A percentile compares a stretch with the other conserved stretches of the same genome.
These are phyloP conservation scores for Chlorella sp. DNA, from an alignment of 139 green algal species.

Conservation along the genomic window DNA sequence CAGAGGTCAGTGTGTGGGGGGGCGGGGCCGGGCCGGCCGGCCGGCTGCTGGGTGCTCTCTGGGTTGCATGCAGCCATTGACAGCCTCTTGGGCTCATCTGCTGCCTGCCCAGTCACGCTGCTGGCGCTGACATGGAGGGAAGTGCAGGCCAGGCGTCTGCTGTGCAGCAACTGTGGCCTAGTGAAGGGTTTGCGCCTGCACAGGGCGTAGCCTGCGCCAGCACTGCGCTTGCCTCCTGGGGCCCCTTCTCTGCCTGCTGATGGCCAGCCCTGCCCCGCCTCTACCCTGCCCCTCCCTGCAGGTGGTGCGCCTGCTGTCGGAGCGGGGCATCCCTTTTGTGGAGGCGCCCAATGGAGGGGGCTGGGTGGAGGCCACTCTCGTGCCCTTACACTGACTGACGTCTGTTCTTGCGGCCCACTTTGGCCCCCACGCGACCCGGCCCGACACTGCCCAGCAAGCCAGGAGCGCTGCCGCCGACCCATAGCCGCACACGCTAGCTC, in stretches of 20 bases:
- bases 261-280: not conserved
- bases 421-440: too few species aligned
- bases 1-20: not conserved
- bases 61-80: not conserved
- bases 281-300: not conserved
- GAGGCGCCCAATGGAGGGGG: constrained; percentile 2
- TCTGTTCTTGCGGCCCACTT: not conserved
- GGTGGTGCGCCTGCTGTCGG: constrained; percentile 14
- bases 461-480: too few species aligned
- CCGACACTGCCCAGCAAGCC: too few species aligned
- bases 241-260: not conserved
- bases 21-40: too few species aligned
- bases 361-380: constrained; percentile 17
- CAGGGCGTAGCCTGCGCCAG: too few species aligned
- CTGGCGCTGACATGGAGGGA: too few species aligned
- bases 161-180: too few species aligned
- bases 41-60: not conserved
- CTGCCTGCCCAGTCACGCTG: too few species aligned
- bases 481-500: too few species aligned
- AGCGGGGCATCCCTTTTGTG: not conserved
- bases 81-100: too few species aligned
- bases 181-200: too few species aligned
- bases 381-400: not conserved
- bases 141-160: too few species aligned
- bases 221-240: not conserved